These are phyloP conservation scores for Hanseniaspora uvarum DNA, from an alignment of 1,139 yeast genomes.

Conservation along the genomic window DNA sequence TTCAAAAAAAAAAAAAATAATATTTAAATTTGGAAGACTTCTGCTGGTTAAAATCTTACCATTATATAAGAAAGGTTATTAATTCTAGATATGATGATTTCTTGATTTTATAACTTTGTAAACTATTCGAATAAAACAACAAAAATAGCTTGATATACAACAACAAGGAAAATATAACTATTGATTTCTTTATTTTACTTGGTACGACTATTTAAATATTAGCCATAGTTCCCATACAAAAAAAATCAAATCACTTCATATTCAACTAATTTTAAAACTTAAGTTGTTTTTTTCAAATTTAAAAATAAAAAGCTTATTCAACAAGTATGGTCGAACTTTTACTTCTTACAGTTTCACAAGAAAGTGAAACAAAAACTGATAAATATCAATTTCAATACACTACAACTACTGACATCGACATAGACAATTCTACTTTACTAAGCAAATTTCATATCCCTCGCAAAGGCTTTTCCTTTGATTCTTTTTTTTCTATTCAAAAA, in stretches of 20 bases:
- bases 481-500: conserved; percentile 1
- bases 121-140: no score
- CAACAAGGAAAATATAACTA: no score
- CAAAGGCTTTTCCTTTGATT: background rate
- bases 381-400: background rate
- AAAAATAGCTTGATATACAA: no score
- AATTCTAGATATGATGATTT: no score
- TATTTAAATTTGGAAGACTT: background rate
- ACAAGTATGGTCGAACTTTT: background rate
- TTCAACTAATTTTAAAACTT: background rate
- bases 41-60: background rate
- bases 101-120: no score
- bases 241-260: background rate
- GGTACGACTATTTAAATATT: no score
- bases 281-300: background rate
- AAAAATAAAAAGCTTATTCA: background rate
- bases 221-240: background rate
- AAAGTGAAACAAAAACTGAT: background rate
- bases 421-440: background rate
- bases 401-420: background rate
- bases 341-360: background rate
- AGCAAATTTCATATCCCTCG: background rate
- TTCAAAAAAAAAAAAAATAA: background rate
- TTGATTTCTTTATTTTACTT: no score
- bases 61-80: background rate